Evolutionary conservation across 176 grass and related monocot genomes (phyloP), one percentile per base, ranked within the genome.

Genomic region (Ananas comosus): DNA sequence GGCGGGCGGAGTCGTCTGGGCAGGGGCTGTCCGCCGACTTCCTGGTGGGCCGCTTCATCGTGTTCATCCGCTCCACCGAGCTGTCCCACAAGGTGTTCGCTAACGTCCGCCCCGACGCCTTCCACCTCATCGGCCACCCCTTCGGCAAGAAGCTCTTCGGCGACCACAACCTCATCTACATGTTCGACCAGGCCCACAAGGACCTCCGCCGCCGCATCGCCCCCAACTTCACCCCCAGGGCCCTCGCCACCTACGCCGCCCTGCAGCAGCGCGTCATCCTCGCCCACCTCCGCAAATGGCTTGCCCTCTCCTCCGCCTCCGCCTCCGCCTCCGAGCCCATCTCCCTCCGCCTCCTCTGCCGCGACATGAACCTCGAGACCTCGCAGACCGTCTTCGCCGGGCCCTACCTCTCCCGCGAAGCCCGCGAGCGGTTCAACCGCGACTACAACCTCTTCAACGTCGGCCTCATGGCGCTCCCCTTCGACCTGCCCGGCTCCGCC

Each of bases 111-210:
- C 82, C 85, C 51, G 87, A 96, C 65, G 87, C 91, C 13, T 96
- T 96, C 85, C 87, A 91, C 52, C 61, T 88, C 68, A 85, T 86
- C 78, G 80, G 82, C n/a, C 91, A 96, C 51, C 87, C 91, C 0
- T 96, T 96, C 50, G 91, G 87, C 23, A 96, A 96, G 82, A 88
- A 75, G 77, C 82, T 96, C 51, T 96, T 96, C 49, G 91, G 91
- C 12, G 91, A 96, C n/a, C 82, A 91, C 80, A 96, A 91, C 80
- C 76, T 91, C 77, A 81, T 91, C 65, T 96, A 96, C 87, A 85
- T 88, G 91, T 86, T 96, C 50, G 87, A 87, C 81, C 85, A 96
- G 21, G 67, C 69, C 24, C 91, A 96, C 80, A 91, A 96, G 74
- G 91, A 96, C 68, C 84, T 88, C 47, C 91, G 91, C 42, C 87